phyloP scores from a whole-genome alignment of 1,284 basidiomycete genomes.

The Taiwanofungus camphoratus region DNA sequence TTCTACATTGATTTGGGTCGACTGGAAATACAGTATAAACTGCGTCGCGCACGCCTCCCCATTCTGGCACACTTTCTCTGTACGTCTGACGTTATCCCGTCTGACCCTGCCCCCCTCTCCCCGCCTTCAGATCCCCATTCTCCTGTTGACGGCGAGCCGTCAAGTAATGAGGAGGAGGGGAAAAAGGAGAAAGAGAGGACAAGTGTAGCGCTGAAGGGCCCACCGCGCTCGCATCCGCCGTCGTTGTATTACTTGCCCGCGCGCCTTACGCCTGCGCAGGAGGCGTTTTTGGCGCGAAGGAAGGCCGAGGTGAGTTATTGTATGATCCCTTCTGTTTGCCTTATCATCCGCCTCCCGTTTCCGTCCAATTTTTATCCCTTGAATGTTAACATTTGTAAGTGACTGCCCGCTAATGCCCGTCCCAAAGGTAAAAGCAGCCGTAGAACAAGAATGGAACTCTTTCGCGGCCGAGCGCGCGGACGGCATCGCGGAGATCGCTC shows the following conservation, averaged over 20 bases:
- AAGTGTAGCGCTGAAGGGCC: constrained; percentile 38
- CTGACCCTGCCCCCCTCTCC: constrained; percentile 17
- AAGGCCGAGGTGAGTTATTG: constrained; percentile 49
- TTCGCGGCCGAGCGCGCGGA: constrained; percentile 55
- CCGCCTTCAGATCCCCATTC: constrained; percentile 6
- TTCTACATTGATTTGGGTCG: too few relatives aligned
- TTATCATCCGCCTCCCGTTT: background rate
- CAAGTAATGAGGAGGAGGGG: background rate
- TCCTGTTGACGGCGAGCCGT: background rate
- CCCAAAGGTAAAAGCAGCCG: constrained; percentile 51
- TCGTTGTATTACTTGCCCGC: constrained; percentile 73
- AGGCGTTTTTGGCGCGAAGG: constrained; percentile 55
- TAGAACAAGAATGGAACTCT: constrained; percentile 59
- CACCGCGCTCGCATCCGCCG: constrained; percentile 63
- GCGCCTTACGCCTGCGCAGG: constrained; percentile 62
- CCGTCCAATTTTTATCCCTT: too few relatives aligned
- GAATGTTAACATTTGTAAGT: too few relatives aligned
- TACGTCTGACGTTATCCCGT: constrained; percentile 61
- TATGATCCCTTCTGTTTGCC: background rate
- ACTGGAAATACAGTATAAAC: constrained; percentile 49
- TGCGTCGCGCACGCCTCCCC: constrained; percentile 63
- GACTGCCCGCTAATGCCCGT: background rate
- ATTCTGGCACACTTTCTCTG: constrained; percentile 70
- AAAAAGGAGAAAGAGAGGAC: background rate
- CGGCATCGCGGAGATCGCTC: constrained; percentile 57